These are phyloP conservation scores for Fraxinus nigra DNA, from an alignment of 305 asterid species.

Conservation along the genomic window DNA sequence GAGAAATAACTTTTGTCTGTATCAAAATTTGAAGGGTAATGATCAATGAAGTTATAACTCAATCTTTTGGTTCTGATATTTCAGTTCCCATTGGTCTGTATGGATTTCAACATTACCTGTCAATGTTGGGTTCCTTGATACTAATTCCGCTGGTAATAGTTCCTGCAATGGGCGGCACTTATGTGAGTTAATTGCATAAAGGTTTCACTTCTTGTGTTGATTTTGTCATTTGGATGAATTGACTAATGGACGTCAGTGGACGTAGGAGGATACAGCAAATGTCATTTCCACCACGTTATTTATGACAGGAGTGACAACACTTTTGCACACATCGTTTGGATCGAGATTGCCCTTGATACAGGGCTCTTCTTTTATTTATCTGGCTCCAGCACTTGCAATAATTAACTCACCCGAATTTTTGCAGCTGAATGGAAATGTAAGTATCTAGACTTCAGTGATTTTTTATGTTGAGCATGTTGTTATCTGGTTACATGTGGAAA, in stretches of 20 bases:
- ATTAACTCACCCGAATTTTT: slow-evolving; percentile 87
- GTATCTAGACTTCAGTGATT: slow-evolving; percentile 23
- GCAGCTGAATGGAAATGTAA: slow-evolving; percentile 81
- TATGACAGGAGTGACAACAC: slow-evolving; percentile 82
- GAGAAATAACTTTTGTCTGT: neutral
- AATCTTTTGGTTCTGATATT: slow-evolving; percentile 28
- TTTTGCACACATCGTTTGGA: slow-evolving; percentile 82
- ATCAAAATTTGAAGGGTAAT: neutral
- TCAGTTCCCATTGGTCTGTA: slow-evolving; percentile 96
- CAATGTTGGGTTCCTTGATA: slow-evolving; percentile 88
- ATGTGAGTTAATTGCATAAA: slow-evolving; percentile 55
- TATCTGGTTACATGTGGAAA: neutral
- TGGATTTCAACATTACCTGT: slow-evolving; percentile 90
- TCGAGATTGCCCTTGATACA: slow-evolving; percentile 96
- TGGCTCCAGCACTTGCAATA: slow-evolving; percentile 94
- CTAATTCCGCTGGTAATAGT: slow-evolving; percentile 91
- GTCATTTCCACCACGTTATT: slow-evolving; percentile 90
- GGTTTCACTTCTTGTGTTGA: neutral
- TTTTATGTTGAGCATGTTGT: slow-evolving; percentile 4
- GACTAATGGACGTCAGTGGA: slow-evolving; percentile 24
- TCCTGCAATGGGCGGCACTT: slow-evolving; percentile 98
- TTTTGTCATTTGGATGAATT: slow-evolving; percentile 3
- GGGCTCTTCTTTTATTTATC: slow-evolving; percentile 96
- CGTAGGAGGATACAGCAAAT: slow-evolving; percentile 89
- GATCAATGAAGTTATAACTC: slow-evolving; percentile 9